Percentiles rank a stretch among this genome's conserved stretches.
phyloP scores from a whole-genome alignment of 2,329 filamentous ascomycete genomes.

The Harringtonia aguacate region DNA sequence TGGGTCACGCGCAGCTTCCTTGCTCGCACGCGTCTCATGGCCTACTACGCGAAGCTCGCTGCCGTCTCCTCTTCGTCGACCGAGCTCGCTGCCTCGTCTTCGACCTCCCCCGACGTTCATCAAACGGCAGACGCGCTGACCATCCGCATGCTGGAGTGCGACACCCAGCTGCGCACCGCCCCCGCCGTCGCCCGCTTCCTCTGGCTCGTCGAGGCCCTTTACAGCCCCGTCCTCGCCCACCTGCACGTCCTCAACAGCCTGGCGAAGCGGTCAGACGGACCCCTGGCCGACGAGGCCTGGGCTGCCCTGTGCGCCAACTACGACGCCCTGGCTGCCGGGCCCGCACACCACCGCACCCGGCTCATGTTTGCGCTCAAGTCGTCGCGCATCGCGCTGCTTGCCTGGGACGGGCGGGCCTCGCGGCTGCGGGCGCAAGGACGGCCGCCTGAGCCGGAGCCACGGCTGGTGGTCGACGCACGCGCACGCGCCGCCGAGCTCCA shows the following conservation, averaged over 20 bases:
- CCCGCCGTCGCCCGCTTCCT: constrained; percentile 21
- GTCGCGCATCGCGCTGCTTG: constrained; percentile 1
- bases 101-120: too few relatives aligned
- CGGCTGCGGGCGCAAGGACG: neutral
- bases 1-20: constrained; percentile 29
- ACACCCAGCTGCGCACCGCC: constrained; percentile 21
- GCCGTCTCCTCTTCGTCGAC: too few relatives aligned
- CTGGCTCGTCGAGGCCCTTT: constrained; percentile 26
- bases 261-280: constrained; percentile 2
- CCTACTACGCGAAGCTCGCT: too few relatives aligned
- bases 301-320: constrained; percentile 21
- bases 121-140: too few relatives aligned
- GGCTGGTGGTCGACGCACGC: neutral
- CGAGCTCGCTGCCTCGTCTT: too few relatives aligned
- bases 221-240: constrained; percentile 29
- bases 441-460: neutral
- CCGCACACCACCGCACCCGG: constrained; percentile 1
- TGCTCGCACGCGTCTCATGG: constrained; percentile 37
- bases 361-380: constrained; percentile 4
- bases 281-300: constrained; percentile 20
- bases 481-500: too few relatives aligned
- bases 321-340: constrained; percentile 8
- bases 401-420: constrained; percentile 7
- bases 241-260: constrained; percentile 27
- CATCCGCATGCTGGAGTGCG: constrained; percentile 24